phyloP scores from a whole-genome alignment of 129 eudicot species.

The Kitagawia praeruptora region DNA sequence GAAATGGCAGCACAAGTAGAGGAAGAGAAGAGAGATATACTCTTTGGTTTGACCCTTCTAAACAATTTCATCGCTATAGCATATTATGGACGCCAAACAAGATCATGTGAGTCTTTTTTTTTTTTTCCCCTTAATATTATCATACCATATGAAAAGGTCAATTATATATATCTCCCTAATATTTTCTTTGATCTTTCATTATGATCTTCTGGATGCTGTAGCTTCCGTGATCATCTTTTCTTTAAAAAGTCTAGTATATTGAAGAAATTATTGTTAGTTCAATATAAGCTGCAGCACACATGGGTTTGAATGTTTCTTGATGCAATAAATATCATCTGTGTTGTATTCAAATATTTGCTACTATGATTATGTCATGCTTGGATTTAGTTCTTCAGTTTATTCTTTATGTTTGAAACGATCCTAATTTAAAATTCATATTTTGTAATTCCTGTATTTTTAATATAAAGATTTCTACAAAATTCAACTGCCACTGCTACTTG shows the following conservation, averaged over 20 bases:
- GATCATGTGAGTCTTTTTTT: slow-evolving; percentile 54
- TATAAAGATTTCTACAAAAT: too few species aligned
- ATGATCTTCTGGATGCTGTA: not conserved
- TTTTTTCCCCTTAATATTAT: not conserved
- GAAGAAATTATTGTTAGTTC: not conserved
- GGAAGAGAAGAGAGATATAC: slow-evolving; percentile 93
- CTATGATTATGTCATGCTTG: not conserved
- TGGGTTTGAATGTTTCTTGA: not conserved
- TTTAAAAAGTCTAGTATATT: not conserved
- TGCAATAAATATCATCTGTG: not conserved
- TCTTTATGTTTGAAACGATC: not conserved
- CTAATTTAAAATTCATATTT: too few species aligned
- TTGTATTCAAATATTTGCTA: not conserved
- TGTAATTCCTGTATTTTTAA: too few species aligned
- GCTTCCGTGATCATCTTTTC: not conserved
- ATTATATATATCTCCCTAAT: not conserved
- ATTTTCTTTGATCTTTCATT: not conserved
- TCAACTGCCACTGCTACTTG: too few species aligned
- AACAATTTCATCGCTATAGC: slow-evolving; percentile 73
- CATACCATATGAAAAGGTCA: not conserved
- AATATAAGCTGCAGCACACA: not conserved
- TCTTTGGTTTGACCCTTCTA: slow-evolving; percentile 84
- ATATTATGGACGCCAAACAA: slow-evolving; percentile 68
- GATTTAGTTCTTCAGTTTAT: not conserved
- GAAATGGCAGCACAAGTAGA: slow-evolving; percentile 86